Evolutionary conservation across 2,329 filamentous ascomycete species (phyloP).

Genomic region (Aureobasidium sp.): DNA sequence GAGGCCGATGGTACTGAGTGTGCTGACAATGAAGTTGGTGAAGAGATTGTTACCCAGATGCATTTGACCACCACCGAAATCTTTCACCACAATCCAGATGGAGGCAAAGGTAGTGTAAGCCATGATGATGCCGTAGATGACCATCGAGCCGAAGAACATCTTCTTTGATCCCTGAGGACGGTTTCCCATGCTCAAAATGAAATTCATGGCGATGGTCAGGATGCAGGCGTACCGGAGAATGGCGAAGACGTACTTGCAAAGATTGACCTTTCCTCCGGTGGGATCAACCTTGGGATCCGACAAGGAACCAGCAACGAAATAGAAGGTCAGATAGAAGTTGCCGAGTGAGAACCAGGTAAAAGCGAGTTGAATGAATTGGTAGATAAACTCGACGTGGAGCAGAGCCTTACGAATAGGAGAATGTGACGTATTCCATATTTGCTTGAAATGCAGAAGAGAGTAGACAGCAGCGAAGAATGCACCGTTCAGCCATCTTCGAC

Average conservation of each 20-base stretch:
- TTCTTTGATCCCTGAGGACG: constrained; percentile 89
- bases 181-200: constrained; percentile 94
- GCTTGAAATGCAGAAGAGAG: constrained; percentile 87
- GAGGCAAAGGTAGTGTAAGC: constrained; percentile 84
- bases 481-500: constrained; percentile 94
- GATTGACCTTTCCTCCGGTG: constrained; percentile 65
- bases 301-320: constrained; percentile 90
- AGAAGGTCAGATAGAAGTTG: constrained; percentile 99
- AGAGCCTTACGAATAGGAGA: constrained; percentile 81
- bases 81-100: constrained; percentile 80
- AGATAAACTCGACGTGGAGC: constrained; percentile 89
- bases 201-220: constrained; percentile 86
- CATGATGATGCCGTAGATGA: constrained; percentile 93
- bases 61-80: constrained; percentile 50
- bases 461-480: constrained; percentile 98
- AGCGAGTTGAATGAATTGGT: constrained; percentile 83
- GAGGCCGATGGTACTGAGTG: constrained; percentile 80
- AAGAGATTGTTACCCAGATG: constrained; percentile 79
- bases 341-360: constrained; percentile 97
- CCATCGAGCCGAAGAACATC: constrained; percentile 80
- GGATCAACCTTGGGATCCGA: constrained; percentile 75
- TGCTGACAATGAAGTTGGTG: constrained; percentile 87
- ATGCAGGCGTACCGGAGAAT: constrained; percentile 79
- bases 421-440: constrained; percentile 91
- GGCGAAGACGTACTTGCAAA: constrained; percentile 78